phyloP scores from a whole-genome alignment of 768 basidiomycete genomes.

The Boletellus sp. region DNA sequence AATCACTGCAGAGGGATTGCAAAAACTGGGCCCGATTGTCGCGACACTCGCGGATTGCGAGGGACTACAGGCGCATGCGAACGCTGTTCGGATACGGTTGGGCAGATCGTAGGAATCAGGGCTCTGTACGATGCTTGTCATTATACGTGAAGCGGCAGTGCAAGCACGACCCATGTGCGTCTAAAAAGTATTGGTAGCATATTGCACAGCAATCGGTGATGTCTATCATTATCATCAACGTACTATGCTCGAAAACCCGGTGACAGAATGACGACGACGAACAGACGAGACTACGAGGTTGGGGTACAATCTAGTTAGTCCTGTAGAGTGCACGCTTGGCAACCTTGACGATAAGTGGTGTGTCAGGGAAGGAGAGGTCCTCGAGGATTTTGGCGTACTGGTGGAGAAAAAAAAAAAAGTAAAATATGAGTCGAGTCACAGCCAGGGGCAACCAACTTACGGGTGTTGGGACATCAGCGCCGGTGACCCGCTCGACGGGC shows the following conservation, averaged over 20 bases:
- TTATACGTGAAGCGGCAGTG: background rate
- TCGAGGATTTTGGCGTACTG: constrained; percentile 92
- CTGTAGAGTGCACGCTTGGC: constrained; percentile 91
- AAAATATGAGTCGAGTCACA: constrained; percentile 11
- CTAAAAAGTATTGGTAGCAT: constrained; percentile 10
- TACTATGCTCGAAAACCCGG: constrained; percentile 15
- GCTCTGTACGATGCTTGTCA: background rate
- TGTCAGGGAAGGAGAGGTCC: constrained; percentile 90
- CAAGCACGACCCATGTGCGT: constrained; percentile 4
- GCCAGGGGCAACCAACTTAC: constrained; percentile 43
- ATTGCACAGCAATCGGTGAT: constrained; percentile 3
- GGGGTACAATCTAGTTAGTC: constrained; percentile 58
- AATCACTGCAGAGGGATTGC: constrained; percentile 74
- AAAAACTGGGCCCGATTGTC: constrained; percentile 79
- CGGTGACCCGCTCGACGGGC: constrained; percentile 95
- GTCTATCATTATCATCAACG: constrained; percentile 20
- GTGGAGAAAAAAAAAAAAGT: background rate
- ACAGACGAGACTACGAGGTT: constrained; percentile 9
- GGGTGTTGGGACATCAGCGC: constrained; percentile 96
- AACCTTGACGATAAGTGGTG: constrained; percentile 86
- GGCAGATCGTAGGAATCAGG: constrained; percentile 7
- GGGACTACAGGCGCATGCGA: constrained; percentile 91
- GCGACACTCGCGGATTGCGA: constrained; percentile 91
- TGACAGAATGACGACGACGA: constrained; percentile 7
- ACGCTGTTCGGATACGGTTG: constrained; percentile 88